phyloP scores from a whole-genome alignment of 192 early-diverging fungal species.

The Backusella tarrabulga region DNA sequence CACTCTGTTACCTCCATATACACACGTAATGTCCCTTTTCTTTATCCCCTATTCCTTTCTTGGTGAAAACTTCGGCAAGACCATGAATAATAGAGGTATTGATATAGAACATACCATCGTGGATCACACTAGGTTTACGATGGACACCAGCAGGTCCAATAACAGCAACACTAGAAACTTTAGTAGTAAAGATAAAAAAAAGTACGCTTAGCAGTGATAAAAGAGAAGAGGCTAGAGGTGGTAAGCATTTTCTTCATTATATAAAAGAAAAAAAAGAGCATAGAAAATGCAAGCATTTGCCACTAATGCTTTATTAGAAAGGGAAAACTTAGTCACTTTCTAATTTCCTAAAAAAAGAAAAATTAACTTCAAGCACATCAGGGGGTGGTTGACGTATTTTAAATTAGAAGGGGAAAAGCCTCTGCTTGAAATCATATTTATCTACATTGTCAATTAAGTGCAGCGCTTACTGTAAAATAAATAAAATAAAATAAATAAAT shows the following conservation, averaged over 20 bases:
- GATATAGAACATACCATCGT: slow-evolving; percentile 98
- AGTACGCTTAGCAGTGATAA: slow-evolving; percentile 27
- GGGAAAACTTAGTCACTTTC: background rate
- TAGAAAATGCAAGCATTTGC: background rate
- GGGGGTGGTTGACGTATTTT: background rate
- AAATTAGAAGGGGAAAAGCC: no score
- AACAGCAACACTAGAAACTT: slow-evolving; percentile 45
- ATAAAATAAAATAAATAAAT: no score
- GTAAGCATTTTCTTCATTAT: slow-evolving; percentile 19
- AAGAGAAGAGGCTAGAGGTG: slow-evolving; percentile 15
- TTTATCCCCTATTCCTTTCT: slow-evolving; percentile 48
- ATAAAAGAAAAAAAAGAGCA: slow-evolving; percentile 13
- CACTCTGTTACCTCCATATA: no score
- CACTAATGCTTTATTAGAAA: background rate
- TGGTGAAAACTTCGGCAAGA: slow-evolving; percentile 75
- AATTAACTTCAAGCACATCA: background rate
- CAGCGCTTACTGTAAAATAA: no score
- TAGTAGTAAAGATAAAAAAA: slow-evolving; percentile 26
- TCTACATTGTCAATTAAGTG: no score
- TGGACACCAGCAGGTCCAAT: slow-evolving; percentile 92
- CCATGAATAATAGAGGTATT: slow-evolving; percentile 87
- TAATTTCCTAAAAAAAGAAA: background rate
- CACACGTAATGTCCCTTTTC: background rate
- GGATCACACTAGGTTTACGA: slow-evolving; percentile 98
- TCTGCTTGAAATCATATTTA: no score